Evolutionary conservation across 2,329 filamentous ascomycete genomes (phyloP).

Genomic region (Acrodontium crateriforme): DNA sequence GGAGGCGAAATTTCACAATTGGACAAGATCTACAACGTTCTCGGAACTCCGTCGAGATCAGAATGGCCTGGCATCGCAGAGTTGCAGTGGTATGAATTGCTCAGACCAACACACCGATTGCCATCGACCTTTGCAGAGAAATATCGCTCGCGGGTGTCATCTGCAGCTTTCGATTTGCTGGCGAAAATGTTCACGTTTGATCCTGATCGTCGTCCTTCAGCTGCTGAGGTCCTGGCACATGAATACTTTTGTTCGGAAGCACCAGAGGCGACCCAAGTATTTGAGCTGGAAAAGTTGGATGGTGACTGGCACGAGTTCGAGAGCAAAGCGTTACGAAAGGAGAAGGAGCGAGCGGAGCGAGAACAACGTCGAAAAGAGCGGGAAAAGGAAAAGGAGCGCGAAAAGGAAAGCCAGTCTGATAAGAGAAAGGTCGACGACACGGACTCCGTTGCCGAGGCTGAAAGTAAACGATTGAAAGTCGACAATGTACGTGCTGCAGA

Average conservation of each 20-base stretch:
- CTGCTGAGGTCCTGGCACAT: conserved; percentile 72
- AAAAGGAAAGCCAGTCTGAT: too few species aligned
- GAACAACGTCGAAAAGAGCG: conserved; percentile 35
- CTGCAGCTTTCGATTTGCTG: conserved; percentile 71
- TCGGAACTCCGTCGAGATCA: conserved; percentile 71
- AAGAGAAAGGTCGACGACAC: too few species aligned
- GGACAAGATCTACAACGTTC: conserved; percentile 86
- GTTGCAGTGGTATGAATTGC: conserved; percentile 92
- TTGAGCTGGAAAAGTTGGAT: conserved; percentile 68
- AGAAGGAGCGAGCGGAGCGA: conserved; percentile 59
- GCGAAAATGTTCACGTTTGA: conserved; percentile 81
- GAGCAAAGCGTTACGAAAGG: conserved; percentile 82
- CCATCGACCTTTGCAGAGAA: conserved; percentile 67
- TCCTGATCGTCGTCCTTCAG: conserved; percentile 67
- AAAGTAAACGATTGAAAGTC: too few species aligned
- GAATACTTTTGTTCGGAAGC: conserved; percentile 78
- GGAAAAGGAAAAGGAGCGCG: conserved; percentile 26
- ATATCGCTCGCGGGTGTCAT: conserved; percentile 63
- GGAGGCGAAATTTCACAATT: conserved; percentile 92
- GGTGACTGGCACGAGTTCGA: conserved; percentile 99
- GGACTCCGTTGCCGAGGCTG: too few species aligned
- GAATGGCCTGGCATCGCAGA: conserved; percentile 88
- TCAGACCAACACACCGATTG: conserved; percentile 62
- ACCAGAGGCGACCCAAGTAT: conserved; percentile 60
- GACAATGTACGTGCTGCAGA: too few species aligned